A percentile compares a stretch with the other conserved stretches of the same genome.
Conservation (phyloP, 1,284 basidiomycete genomes). For the Athelia psychrophila region DNA sequence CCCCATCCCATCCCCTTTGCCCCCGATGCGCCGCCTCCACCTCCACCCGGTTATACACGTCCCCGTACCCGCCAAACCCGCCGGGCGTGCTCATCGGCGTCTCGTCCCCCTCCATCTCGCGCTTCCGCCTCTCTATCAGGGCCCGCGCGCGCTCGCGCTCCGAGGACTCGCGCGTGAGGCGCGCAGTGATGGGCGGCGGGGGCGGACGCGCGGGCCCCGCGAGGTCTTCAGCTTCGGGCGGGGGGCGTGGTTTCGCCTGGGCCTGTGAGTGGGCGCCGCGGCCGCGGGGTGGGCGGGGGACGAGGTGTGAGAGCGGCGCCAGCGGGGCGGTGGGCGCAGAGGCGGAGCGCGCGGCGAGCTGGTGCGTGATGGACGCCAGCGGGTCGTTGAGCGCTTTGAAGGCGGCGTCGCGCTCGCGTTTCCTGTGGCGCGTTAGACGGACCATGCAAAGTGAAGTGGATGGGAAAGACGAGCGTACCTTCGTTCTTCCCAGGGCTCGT, state of each 20-base stretch:
- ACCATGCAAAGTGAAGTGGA: background rate
- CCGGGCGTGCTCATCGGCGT: constrained; percentile 70
- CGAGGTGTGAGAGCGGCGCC: constrained; percentile 16
- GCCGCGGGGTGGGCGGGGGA: constrained; percentile 22
- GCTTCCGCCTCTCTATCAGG: constrained; percentile 60
- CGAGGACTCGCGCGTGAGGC: constrained; percentile 69
- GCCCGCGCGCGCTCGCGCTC: constrained; percentile 71
- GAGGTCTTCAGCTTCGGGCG: too few relatives aligned
- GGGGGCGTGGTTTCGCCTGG: constrained; percentile 45
- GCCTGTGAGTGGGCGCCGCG: too few relatives aligned
- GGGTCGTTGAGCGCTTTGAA: constrained; percentile 68
- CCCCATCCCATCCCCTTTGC: constrained; percentile 15
- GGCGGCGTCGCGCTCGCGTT: constrained; percentile 46
- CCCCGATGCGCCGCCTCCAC: constrained; percentile 66
- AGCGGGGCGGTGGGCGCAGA: constrained; percentile 20
- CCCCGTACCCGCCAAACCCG: constrained; percentile 54
- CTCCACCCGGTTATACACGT: constrained; percentile 67
- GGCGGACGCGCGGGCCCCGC: too few relatives aligned
- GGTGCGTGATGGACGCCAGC: constrained; percentile 68
- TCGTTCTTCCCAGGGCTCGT: background rate
- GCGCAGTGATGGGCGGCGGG: constrained; percentile 29
- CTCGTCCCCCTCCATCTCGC: constrained; percentile 57
- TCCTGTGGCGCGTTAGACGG: constrained; percentile 38
- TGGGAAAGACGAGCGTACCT: too few relatives aligned
- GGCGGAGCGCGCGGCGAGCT: constrained; percentile 43